Evolutionary conservation across 495 filamentous ascomycete species (phyloP).

Genomic region (Extremus antarcticus): DNA sequence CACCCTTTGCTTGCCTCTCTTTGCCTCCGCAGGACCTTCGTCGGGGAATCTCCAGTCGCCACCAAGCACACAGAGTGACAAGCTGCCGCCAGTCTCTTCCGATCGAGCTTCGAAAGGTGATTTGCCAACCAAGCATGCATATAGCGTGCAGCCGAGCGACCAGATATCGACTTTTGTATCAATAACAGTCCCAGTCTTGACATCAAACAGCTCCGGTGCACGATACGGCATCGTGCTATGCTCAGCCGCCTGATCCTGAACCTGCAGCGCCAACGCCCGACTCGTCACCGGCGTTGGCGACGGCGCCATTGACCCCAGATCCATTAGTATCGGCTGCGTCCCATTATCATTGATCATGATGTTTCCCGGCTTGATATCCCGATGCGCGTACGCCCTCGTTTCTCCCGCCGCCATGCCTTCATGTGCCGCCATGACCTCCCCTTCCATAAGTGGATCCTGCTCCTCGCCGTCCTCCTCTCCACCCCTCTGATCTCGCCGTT

Average conservation of each 20-base stretch:
- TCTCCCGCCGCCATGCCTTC: conserved; percentile 62
- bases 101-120: conserved; percentile 90
- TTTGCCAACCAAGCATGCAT: conserved; percentile 90
- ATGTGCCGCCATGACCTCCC: conserved; percentile 62
- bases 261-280: conserved; percentile 76
- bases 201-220: conserved; percentile 94
- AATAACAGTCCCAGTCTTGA: conserved; percentile 82
- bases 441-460: conserved; percentile 71
- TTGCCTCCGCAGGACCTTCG: conserved; percentile 44
- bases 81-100: conserved; percentile 88
- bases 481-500: conserved; percentile 25
- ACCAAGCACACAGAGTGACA: conserved; percentile 82
- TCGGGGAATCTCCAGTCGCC: conserved; percentile 93
- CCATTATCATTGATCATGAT: conserved; percentile 93
- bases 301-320: conserved; percentile 82
- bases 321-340: conserved; percentile 88
- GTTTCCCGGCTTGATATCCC: conserved; percentile 97
- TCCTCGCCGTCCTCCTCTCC: conserved; percentile 49
- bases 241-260: conserved; percentile 89
- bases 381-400: conserved; percentile 76
- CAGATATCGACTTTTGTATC: conserved; percentile 98
- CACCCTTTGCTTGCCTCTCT: conserved; percentile 40
- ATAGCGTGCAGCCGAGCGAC: conserved; percentile 92
- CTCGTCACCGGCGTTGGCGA: conserved; percentile 89
- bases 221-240: conserved; percentile 98